Base-by-base conservation (phyloP, 768 basidiomycete genomes). In the Podaxis sp. region DNA sequence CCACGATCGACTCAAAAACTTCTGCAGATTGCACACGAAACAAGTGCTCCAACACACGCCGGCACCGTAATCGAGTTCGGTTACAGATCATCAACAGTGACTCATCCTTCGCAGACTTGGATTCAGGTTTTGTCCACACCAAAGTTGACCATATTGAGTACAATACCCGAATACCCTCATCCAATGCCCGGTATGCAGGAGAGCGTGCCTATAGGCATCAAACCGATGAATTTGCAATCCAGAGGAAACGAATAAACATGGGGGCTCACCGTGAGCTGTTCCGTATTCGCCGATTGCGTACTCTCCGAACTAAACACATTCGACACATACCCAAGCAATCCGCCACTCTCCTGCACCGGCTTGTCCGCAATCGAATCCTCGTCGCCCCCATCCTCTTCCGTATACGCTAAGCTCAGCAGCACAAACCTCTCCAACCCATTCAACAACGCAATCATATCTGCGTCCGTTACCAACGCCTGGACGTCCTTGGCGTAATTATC, bases 271-370 rank as follows among this genome's bases (percentile, higher is more conserved):
- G 79, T 81, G 8, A 86, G 69, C 64, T 83, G 83, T 40, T 89
- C 89, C 13, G 86, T 86, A 15, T 74, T 69, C 41, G 73, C 67
- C 59, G 73, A 71, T 11, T 80, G 74, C 8, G 75, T 68, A 38
- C 77, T 81, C n/a, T 94, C 92, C 0, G 86, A 85, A 46, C 90
- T 85, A 69, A 99, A 96, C 2, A 98, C 96, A 59, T 87, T 92
- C 1, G 94, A 95, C 56, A 99, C 89, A 68, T 94, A 91, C 8
- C 95, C 94, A 0, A 98, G 79, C 11, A 98, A 75, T 1, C 95
- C 89, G 69, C 83, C 80, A 8, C 79, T 78, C 65, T 88, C 87
- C 17, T 78, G 71, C 2, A 71, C 77, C 24, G 72, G 67, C 67
- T 85, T 91, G 66, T 88, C 92, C 17, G 78, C 69, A 0, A 70